Conservation (phyloP, 225 moss, liverwort and hornwort genomes). For the Bryum argenteum region DNA sequence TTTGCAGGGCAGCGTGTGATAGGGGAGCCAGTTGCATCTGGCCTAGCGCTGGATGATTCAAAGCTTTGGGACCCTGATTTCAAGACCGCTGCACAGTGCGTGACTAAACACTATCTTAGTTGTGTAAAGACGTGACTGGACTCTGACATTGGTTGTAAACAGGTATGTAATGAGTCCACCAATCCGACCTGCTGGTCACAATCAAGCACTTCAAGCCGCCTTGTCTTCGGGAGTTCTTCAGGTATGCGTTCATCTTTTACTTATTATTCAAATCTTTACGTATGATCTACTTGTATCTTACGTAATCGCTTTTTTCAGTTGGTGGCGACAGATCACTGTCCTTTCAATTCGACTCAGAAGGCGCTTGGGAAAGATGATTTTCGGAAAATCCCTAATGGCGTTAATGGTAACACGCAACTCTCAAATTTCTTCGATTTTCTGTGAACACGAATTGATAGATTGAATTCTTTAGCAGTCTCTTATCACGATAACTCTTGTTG, state of each 20-base stretch:
- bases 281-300: not conserved
- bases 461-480: not conserved
- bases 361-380: constrained; percentile 83
- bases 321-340: constrained; percentile 96
- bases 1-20: constrained; percentile 88
- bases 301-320: constrained; percentile 45
- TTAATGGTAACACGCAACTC: constrained; percentile 57
- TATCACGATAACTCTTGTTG: constrained; percentile 19
- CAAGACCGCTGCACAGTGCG: constrained; percentile 85
- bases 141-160: constrained; percentile 21
- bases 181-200: constrained; percentile 84
- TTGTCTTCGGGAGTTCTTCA: constrained; percentile 86
- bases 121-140: not conserved
- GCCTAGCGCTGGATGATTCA: constrained; percentile 91
- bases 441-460: not conserved
- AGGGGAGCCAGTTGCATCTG: constrained; percentile 91
- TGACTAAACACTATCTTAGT: constrained; percentile 6
- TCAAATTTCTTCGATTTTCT: not conserved
- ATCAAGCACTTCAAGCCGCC: constrained; percentile 83
- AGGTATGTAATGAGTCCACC: constrained; percentile 99
- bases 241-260: constrained; percentile 38
- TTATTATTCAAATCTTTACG: not conserved
- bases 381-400: constrained; percentile 92
- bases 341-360: constrained; percentile 93
- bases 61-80: constrained; percentile 92